These are phyloP conservation scores for Blepharisma japonicum DNA, from an alignment of 73 alveolate genomes.

Conservation along the genomic window DNA sequence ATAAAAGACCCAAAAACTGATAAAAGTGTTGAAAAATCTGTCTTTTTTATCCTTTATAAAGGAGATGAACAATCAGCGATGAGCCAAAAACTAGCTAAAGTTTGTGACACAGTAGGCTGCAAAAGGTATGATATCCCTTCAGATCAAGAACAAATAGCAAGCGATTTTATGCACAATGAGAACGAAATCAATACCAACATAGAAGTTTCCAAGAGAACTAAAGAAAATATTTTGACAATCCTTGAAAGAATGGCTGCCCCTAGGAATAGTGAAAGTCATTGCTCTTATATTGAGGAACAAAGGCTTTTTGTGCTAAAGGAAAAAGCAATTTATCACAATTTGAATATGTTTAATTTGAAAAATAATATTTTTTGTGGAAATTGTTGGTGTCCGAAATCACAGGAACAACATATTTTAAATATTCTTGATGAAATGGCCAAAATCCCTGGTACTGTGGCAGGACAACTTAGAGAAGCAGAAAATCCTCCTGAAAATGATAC, in stretches of 20 bases:
- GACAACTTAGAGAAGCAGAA: slow-evolving; percentile 70
- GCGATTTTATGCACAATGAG: slow-evolving; percentile 45
- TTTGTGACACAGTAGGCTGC: slow-evolving; percentile 82
- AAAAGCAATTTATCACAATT: slow-evolving; percentile 50
- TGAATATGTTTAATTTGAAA: slow-evolving; percentile 57
- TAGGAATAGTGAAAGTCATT: slow-evolving; percentile 36
- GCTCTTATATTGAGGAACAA: slow-evolving; percentile 59
- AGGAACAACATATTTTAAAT: slow-evolving; percentile 51
- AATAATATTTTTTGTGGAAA: slow-evolving; percentile 57
- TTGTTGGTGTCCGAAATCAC: slow-evolving; percentile 75
- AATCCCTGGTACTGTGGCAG: neutral
- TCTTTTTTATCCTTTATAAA: slow-evolving; percentile 72
- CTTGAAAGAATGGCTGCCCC: slow-evolving; percentile 46
- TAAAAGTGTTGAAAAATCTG: slow-evolving; percentile 47
- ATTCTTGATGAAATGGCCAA: slow-evolving; percentile 33
- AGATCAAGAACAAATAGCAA: slow-evolving; percentile 36
- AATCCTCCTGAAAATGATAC: slow-evolving; percentile 54
- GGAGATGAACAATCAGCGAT: slow-evolving; percentile 79
- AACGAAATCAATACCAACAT: slow-evolving; percentile 44
- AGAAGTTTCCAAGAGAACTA: slow-evolving; percentile 52
- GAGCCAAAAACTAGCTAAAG: slow-evolving; percentile 66
- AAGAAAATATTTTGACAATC: slow-evolving; percentile 50
- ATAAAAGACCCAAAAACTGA: slow-evolving; percentile 46
- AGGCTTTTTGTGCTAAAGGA: slow-evolving; percentile 67
- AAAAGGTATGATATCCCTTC: slow-evolving; percentile 45